Base-by-base conservation (phyloP, 2,329 filamentous ascomycete species). In the Xylaria sp. region DNA sequence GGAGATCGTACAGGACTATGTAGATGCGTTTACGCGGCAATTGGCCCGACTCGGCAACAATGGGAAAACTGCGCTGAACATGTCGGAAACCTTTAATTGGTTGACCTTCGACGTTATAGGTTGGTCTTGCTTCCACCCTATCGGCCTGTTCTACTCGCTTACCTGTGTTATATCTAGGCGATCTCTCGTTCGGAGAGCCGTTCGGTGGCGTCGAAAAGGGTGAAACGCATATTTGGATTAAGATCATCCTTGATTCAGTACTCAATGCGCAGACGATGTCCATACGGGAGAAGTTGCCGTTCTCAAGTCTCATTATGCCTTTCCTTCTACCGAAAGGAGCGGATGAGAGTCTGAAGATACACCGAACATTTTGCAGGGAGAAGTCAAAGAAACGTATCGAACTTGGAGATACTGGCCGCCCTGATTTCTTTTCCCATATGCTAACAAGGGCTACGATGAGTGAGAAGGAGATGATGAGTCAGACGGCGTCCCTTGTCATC, bases 401-500 rank as follows among this genome's bases (percentile, higher is more conserved):
- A 9, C 56, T 71, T 12, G 69, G 68, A 63, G 71, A 71, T 46
- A 72, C 65, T 3, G 68, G 69, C n/a, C 61, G 74, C 6, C 66
- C 59, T 9, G 68, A 74, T 64, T 74, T 75, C 51, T 70, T 74
- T 61, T 72, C 73, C 18, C 73, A 74, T 37, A 69, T 74, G 52
- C 41, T 74, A 48, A 55, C 52, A 28, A 72, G 56, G 28, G 50
- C 63, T 6, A 69, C 56, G 13, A 71, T 79, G 63, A 59, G 75
- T 37, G 71, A 70, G 32, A 70, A 71, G 20, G 69, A 76, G 4
- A 74, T 77, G 71, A 74, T 75, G 25, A 73, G 75, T 54, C 73
- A 79, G 68, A 74, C 77, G 18, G 73, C 69, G 15, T 70, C 76
- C 3, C 72, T 81, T 4, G 75, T 86, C 50, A 74, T 82, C 8